Base-by-base conservation (phyloP, 306 rosid genomes). In the Medicago truncatula region DNA sequence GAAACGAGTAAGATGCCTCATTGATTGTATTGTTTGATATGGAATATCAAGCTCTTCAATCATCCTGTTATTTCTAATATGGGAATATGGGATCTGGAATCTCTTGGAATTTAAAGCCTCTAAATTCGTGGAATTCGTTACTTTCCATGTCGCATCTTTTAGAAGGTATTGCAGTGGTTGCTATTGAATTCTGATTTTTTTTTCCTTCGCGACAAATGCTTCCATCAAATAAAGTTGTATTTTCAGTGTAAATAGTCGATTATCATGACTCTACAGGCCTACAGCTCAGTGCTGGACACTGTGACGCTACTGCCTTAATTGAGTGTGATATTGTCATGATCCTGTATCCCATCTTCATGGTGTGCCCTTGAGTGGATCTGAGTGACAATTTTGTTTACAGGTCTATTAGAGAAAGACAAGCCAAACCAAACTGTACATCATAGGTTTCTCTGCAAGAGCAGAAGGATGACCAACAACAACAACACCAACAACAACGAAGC, bases 41-140 rank as follows among this genome's bases (percentile, higher is more conserved):
- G 67, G 50, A 50, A 39, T 36, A 12, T 56, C 17, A 56, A 57
- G 28, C 16, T 73, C 41, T 56, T 62, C n/a, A 54, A 9, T 73
- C 75, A 43, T 65, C 8, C 52, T 47, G 41, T 79, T 63, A n/a
- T 50, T 79, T 63, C 38, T 50, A 60, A 62, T 52, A 79, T 64
- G 68, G 14, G 53, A 64, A 65, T 44, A 79, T 65, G 36, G 40
- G 62, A 56, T 41, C n/a, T 70, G 49, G 36, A 71, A 44, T 78
- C 44, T 40, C 44, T 40, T 40, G 11, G 9, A 40, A 40, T 40
- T 13, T 72, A 11, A 47, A 78, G 60, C 71, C 47, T 78, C 11
- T 44, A 46, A 16, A 13, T 65, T 13, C 25, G 46, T 63, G 46
- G 62, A 60, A 59, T 61, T 61, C 18, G 36, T 74, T 74, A 46